phyloP scores from a whole-genome alignment of 2,329 filamentous ascomycete genomes.

The Clarireedia homoeocarpa region DNA sequence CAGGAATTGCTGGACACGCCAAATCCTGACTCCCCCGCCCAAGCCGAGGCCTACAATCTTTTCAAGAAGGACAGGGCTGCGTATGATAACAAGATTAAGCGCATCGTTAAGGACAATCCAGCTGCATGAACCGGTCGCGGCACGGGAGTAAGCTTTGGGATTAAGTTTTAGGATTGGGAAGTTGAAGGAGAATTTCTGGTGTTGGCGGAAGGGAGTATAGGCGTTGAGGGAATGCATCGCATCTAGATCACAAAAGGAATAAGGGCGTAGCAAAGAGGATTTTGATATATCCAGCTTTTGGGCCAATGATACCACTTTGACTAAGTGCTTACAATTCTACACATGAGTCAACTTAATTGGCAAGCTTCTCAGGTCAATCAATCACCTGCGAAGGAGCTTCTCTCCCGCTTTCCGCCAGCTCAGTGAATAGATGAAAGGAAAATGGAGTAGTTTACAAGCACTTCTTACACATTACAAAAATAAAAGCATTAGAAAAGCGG shows the following conservation, averaged over 20 bases:
- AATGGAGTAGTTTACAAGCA: background rate
- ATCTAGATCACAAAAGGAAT: background rate
- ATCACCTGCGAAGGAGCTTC: background rate
- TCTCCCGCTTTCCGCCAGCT: background rate
- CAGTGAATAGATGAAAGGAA: background rate
- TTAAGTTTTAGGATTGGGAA: background rate
- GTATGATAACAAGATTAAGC: constrained; percentile 82
- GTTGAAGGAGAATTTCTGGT: background rate
- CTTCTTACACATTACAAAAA: background rate
- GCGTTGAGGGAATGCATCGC: constrained; percentile 4
- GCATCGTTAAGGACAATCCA: constrained; percentile 84
- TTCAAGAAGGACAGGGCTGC: constrained; percentile 84
- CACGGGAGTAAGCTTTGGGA: background rate
- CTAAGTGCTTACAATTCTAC: background rate
- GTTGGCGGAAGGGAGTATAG: background rate
- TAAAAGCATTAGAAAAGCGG: background rate
- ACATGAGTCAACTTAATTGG: background rate
- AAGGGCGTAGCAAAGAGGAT: constrained; percentile 3
- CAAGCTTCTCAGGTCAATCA: background rate
- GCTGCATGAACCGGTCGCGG: constrained; percentile 45
- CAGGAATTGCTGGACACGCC: constrained; percentile 94
- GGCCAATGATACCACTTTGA: background rate
- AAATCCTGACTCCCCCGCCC: constrained; percentile 92
- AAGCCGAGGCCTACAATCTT: constrained; percentile 94
- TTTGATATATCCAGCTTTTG: constrained; percentile 1